Evolutionary conservation across 2,329 filamentous ascomycete species (phyloP).

Genomic region (Trichophyton benhamiae): DNA sequence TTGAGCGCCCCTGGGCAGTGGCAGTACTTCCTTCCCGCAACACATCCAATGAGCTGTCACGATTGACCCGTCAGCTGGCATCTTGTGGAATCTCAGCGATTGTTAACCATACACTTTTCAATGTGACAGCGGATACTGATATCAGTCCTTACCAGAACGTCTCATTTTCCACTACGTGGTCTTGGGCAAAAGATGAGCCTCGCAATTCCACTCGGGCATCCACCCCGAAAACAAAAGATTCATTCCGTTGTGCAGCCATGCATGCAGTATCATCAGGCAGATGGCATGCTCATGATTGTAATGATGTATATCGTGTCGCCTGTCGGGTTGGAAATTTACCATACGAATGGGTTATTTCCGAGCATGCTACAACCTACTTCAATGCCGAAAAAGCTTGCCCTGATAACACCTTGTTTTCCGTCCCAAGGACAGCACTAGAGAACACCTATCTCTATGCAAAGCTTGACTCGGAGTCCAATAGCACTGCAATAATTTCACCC

Average conservation of each 20-base stretch:
- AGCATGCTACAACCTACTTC: conserved; percentile 31
- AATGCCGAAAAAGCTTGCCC: conserved; percentile 39
- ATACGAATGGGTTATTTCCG: conserved; percentile 46
- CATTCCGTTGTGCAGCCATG: conserved; percentile 46
- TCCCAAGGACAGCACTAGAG: conserved; percentile 51
- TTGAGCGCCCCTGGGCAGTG: conserved; percentile 45
- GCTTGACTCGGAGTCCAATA: conserved; percentile 19
- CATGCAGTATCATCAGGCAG: conserved; percentile 38
- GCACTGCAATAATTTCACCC: neutral
- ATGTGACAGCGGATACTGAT: conserved; percentile 39
- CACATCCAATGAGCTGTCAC: conserved; percentile 21
- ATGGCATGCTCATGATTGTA: conserved; percentile 49
- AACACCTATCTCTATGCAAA: conserved; percentile 46
- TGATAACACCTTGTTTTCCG: conserved; percentile 38
- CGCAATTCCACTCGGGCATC: conserved; percentile 30
- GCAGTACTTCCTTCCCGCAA: conserved; percentile 20
- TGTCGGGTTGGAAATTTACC: conserved; percentile 45
- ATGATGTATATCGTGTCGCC: conserved; percentile 38
- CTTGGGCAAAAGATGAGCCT: conserved; percentile 48
- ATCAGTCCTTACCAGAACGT: conserved; percentile 38
- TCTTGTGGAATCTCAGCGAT: conserved; percentile 50
- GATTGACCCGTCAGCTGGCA: conserved; percentile 31
- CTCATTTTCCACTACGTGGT: conserved; percentile 44
- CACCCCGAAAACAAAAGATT: conserved; percentile 18
- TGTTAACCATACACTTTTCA: conserved; percentile 45